Conservation (phyloP, 345 rosid genomes). For the Salix koriyanagi region DNA sequence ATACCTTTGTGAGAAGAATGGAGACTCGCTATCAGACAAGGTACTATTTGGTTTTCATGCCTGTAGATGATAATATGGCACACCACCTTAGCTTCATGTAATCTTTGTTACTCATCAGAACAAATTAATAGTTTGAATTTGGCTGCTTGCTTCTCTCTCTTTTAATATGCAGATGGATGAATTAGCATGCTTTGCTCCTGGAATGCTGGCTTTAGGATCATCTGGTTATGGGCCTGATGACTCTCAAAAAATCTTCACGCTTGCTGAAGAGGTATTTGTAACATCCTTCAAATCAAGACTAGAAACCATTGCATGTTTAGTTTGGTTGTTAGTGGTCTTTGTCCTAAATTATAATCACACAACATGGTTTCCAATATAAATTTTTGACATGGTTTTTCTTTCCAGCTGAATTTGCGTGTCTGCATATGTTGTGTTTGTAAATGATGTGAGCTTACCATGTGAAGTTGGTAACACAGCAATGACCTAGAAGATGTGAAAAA, state of each 20-base stretch:
- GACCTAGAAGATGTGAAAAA: not conserved
- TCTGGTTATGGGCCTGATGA: conserved; percentile 72
- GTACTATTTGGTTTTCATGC: conserved; percentile 32
- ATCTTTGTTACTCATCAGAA: not conserved
- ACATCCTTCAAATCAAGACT: not conserved
- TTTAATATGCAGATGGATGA: conserved; percentile 81
- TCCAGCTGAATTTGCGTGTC: not conserved
- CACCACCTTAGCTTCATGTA: not conserved
- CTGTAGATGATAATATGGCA: not conserved
- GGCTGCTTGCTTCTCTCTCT: not conserved
- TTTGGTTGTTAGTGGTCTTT: not conserved
- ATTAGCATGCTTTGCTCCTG: conserved; percentile 98
- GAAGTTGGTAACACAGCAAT: not conserved
- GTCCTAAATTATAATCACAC: not conserved
- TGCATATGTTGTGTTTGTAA: not conserved
- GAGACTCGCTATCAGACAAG: conserved; percentile 60
- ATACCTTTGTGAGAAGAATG: conserved; percentile 82
- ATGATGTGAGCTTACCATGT: no score
- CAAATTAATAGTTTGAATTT: not conserved
- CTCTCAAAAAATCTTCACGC: conserved; percentile 61
- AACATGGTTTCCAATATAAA: not conserved
- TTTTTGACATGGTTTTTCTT: not conserved
- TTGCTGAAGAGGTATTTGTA: conserved; percentile 84
- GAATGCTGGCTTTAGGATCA: conserved; percentile 98
- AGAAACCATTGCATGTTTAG: not conserved